A percentile compares a stretch with the other conserved stretches of the same genome.
Evolutionary conservation across 2,329 filamentous ascomycete genomes (phyloP).

Genomic region (Ophiostoma piceae): DNA sequence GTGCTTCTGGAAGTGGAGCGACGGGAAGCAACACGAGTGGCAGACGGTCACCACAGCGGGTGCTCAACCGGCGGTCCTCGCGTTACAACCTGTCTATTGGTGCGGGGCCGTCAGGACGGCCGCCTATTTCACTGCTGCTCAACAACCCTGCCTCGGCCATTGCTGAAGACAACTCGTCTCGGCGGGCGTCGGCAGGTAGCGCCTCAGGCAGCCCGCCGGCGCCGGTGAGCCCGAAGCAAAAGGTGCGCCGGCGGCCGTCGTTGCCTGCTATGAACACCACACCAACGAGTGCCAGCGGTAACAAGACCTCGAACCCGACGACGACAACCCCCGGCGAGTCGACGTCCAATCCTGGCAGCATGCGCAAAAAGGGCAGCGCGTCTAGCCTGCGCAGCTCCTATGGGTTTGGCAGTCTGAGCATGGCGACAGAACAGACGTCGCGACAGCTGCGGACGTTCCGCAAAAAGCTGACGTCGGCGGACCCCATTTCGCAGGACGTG

Average conservation of each 20-base stretch:
- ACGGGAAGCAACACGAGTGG: slow-evolving; percentile 32
- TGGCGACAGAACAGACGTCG: slow-evolving; percentile 60
- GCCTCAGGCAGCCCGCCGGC: slow-evolving; percentile 42
- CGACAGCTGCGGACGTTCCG: slow-evolving; percentile 58
- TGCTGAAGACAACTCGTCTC: slow-evolving; percentile 45
- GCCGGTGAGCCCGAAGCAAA: slow-evolving; percentile 47
- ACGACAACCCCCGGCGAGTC: neutral
- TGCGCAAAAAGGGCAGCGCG: slow-evolving; percentile 42
- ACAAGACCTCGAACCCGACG: neutral
- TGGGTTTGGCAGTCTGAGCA: slow-evolving; percentile 53
- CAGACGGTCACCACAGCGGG: slow-evolving; percentile 52
- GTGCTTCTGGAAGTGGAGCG: neutral
- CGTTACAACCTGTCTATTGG: slow-evolving; percentile 41
- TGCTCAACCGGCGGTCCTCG: slow-evolving; percentile 51
- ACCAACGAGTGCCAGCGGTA: slow-evolving; percentile 29
- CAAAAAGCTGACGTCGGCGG: slow-evolving; percentile 55
- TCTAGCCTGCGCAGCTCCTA: slow-evolving; percentile 27
- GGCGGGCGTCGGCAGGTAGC: slow-evolving; percentile 43
- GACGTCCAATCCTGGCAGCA: slow-evolving; percentile 25
- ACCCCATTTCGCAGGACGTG: slow-evolving; percentile 50
- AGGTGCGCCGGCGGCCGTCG: slow-evolving; percentile 47
- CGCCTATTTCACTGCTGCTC: slow-evolving; percentile 39
- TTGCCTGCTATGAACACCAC: slow-evolving; percentile 44
- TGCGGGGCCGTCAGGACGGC: slow-evolving; percentile 32
- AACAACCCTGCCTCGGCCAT: slow-evolving; percentile 40